These are phyloP conservation scores for Suillus subalutaceus DNA, from an alignment of 768 basidiomycete genomes.

Conservation along the genomic window DNA sequence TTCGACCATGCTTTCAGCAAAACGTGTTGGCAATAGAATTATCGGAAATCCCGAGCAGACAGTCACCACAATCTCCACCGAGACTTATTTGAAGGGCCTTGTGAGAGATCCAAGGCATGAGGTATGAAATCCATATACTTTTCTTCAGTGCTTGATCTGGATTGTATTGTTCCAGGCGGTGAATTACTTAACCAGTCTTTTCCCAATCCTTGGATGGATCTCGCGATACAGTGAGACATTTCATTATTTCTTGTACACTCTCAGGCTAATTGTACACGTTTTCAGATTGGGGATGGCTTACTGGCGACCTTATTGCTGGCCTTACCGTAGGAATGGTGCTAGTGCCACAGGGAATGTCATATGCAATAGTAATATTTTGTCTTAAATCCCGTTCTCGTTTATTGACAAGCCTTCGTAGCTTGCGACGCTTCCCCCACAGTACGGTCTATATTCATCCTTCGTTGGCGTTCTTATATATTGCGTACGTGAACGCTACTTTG, in stretches of 20 bases:
- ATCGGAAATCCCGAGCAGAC: conserved; percentile 62
- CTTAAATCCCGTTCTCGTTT: background rate
- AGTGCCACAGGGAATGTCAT: conserved; percentile 94
- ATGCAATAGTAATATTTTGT: conserved; percentile 58
- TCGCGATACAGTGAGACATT: conserved; percentile 74
- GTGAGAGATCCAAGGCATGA: conserved; percentile 48
- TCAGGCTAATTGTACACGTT: background rate
- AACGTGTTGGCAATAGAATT: conserved; percentile 56
- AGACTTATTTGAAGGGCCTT: conserved; percentile 52
- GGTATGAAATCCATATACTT: conserved; percentile 36
- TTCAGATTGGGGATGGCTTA: conserved; percentile 75
- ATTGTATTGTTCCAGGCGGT: conserved; percentile 43
- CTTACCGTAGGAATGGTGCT: conserved; percentile 94
- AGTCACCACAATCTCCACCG: conserved; percentile 61
- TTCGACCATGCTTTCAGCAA: conserved; percentile 42
- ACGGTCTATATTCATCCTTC: conserved; percentile 93
- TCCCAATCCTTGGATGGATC: conserved; percentile 88
- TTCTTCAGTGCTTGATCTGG: background rate
- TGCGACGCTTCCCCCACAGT: conserved; percentile 83
- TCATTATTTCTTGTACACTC: background rate
- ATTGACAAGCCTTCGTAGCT: conserved; percentile 46
- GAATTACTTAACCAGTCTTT: conserved; percentile 70
- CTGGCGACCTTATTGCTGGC: conserved; percentile 87
- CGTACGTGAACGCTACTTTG: conserved; percentile 43
- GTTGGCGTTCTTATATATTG: conserved; percentile 86